Evolutionary conservation across 768 basidiomycete genomes (phyloP), one percentile per base, ranked within the genome.

Genomic region (Amanita polypyramis): DNA sequence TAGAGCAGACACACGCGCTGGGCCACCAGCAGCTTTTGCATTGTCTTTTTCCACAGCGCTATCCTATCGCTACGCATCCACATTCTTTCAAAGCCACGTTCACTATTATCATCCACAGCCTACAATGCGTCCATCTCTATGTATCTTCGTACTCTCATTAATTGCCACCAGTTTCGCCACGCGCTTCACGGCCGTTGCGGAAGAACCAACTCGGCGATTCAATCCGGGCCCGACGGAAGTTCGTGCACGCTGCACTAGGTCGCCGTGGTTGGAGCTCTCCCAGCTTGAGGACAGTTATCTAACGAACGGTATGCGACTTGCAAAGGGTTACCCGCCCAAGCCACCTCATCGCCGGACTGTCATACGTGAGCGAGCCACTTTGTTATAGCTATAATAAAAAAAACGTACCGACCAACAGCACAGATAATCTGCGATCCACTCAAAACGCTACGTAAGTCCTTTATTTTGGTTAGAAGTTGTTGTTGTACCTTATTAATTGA

Each of bases 301-400:
- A 15, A 48, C 47, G 27, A 48, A 48, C 27, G 47, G 37, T 10
- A 15, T 27, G 9, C 37, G 47, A 12, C 40, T 48, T 20, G 37
- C 47, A 17, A 48, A 2, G 38, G 37, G 37, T 19, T 42, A 40
- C 27, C 47, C 38, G 9, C 40, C 40, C 27, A 48, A 29, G 38
- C 38, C 23, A 27, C 47, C 47, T 7, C 19, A 25, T 6, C 47
- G 47, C 7, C 27, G 38, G 27, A 10, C 45, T n/a, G 15, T 23
- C 2, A 35, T 14, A 25, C 14, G 30, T 38, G 17, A 23, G 33
- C 45, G 45, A 36, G 35, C 35, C n/a, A n/a, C 35, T 15, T 36
- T 36, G 35, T 5, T 6, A 3, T n/a, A 17, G 17, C 15, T 36
- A n/a, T 17, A 6, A n/a, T n/a, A n/a, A n/a, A n/a, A n/a, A n/a